Evolutionary conservation across 1,284 basidiomycete genomes (phyloP).

Genomic region (Porogramme epimiltina): DNA sequence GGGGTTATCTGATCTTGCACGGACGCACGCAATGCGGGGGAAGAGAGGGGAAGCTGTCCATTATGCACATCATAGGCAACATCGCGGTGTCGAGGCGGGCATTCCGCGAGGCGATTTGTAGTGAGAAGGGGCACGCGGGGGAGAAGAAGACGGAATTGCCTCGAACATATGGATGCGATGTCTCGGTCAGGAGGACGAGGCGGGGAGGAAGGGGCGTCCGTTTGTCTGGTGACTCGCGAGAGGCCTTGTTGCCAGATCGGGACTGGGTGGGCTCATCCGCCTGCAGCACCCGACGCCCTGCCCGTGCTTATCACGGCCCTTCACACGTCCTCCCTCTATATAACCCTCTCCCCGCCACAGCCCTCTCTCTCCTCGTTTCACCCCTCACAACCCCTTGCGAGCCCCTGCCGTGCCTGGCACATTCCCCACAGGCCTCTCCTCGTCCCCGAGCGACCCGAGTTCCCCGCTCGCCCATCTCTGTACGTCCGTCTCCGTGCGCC

Average conservation of each 20-base stretch:
- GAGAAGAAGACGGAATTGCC: no score
- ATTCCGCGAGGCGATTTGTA: no score
- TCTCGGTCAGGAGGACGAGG: neutral
- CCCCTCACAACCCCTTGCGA: neutral
- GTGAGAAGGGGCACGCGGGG: neutral
- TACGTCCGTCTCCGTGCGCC: conserved; percentile 14
- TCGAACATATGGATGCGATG: no score
- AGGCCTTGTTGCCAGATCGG: neutral
- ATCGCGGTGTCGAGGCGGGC: no score
- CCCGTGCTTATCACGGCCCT: conserved; percentile 21
- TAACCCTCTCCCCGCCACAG: conserved; percentile 8
- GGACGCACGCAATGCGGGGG: conserved; percentile 1
- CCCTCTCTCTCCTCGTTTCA: conserved; percentile 4
- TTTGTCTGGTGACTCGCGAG: no score
- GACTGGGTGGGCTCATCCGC: conserved; percentile 3
- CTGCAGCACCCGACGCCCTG: conserved; percentile 11
- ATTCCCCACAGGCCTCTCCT: neutral
- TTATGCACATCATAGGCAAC: no score
- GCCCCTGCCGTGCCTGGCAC: neutral
- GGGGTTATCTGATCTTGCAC: conserved; percentile 1
- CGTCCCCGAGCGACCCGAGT: conserved; percentile 1
- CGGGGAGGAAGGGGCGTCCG: neutral
- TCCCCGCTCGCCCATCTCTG: neutral
- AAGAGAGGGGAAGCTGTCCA: no score
- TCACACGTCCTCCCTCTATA: conserved; percentile 23